These are phyloP conservation scores for Mycena crocata DNA, from an alignment of 768 basidiomycete genomes.

Conservation along the genomic window DNA sequence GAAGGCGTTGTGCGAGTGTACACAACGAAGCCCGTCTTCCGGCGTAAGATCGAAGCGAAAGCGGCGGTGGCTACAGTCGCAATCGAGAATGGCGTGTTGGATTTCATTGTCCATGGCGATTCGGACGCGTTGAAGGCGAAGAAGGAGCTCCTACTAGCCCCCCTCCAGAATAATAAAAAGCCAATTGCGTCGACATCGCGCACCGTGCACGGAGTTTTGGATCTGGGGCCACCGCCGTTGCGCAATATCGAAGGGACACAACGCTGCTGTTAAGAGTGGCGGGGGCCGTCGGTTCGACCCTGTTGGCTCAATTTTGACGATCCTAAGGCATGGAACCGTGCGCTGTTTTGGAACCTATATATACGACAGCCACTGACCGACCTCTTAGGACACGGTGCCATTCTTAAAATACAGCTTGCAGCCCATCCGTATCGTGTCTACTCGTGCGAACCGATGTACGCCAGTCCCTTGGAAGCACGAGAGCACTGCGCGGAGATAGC, in stretches of 20 bases:
- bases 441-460: slow-evolving; percentile 59
- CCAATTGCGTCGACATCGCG: slow-evolving; percentile 17
- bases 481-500: slow-evolving; percentile 66
- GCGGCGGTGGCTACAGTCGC: slow-evolving; percentile 63
- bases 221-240: neutral
- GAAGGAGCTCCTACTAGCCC: slow-evolving; percentile 48
- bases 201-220: neutral
- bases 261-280: slow-evolving; percentile 65
- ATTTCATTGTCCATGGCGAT: slow-evolving; percentile 66
- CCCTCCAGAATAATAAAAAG: slow-evolving; percentile 38
- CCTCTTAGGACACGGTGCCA: slow-evolving; percentile 63
- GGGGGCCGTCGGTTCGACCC: slow-evolving; percentile 61
- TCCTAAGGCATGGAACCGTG: slow-evolving; percentile 56
- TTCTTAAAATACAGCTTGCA: slow-evolving; percentile 65
- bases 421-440: slow-evolving; percentile 62
- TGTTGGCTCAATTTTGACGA: slow-evolving; percentile 66
- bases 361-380: neutral
- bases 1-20: slow-evolving; percentile 66
- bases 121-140: slow-evolving; percentile 46
- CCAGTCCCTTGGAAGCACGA: slow-evolving; percentile 58
- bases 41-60: slow-evolving; percentile 65
- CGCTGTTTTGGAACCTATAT: slow-evolving; percentile 32
- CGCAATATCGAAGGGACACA: slow-evolving; percentile 61
- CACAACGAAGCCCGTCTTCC: slow-evolving; percentile 57
- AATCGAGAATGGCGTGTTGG: slow-evolving; percentile 68